Conservation (phyloP, 2,329 filamentous ascomycete species). For the Fusarium sp. region DNA sequence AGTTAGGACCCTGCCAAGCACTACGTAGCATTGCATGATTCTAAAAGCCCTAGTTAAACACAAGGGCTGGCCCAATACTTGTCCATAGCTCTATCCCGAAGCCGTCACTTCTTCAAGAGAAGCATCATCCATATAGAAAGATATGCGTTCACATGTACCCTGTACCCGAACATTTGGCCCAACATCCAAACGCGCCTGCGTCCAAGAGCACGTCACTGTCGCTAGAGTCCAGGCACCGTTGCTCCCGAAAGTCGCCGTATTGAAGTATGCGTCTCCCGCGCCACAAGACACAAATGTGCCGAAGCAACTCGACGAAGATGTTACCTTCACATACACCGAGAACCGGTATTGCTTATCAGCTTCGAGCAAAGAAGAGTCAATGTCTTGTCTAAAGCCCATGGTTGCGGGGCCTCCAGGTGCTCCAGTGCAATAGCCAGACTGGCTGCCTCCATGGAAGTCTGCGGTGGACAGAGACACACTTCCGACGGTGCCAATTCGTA, state of each 20-base stretch:
- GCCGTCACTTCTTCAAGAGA: not conserved
- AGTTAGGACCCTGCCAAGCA: no score
- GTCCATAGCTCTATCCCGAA: not conserved
- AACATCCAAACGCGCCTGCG: slow-evolving; percentile 2
- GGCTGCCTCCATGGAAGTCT: not conserved
- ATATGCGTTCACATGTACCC: not conserved
- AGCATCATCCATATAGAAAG: not conserved
- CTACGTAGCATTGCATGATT: not conserved
- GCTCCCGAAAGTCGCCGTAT: not conserved
- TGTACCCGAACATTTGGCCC: not conserved
- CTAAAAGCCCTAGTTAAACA: not conserved
- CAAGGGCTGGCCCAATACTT: not conserved
- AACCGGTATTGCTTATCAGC: slow-evolving; percentile 3
- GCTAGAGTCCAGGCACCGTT: not conserved
- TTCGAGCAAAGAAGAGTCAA: not conserved
- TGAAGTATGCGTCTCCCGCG: not conserved
- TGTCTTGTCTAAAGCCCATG: not conserved
- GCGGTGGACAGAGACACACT: not conserved
- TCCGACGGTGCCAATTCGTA: not conserved
- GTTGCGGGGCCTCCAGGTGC: not conserved
- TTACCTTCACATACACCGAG: not conserved
- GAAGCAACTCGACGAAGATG: not conserved
- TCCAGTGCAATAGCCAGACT: not conserved
- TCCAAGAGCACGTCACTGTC: slow-evolving; percentile 11
- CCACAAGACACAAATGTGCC: not conserved